Conservation (phyloP, 352 stramenopile species). For the Phytophthora foliorum region DNA sequence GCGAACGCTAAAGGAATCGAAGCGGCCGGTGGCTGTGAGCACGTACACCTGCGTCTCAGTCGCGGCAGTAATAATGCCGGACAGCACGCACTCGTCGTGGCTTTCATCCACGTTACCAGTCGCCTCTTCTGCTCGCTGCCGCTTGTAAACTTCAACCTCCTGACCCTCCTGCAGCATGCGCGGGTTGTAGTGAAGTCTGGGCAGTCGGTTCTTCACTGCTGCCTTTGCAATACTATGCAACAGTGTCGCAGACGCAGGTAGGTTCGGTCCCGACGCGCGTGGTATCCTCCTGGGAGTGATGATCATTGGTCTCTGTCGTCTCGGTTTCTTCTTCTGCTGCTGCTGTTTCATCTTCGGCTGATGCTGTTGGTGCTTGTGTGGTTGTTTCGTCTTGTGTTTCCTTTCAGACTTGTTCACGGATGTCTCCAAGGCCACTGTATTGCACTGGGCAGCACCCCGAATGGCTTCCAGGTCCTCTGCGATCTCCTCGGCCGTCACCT, state of each 20-base stretch:
- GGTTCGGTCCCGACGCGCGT: conserved; percentile 17
- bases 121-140: conserved; percentile 7
- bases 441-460: conserved; percentile 21
- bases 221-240: neutral
- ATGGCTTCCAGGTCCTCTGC: conserved; percentile 55
- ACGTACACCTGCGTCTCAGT: conserved; percentile 62
- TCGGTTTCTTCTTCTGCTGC: conserved; percentile 28
- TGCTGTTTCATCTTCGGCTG: conserved; percentile 17
- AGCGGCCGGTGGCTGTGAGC: conserved; percentile 41
- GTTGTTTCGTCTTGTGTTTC: conserved; percentile 25
- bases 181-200: conserved; percentile 56
- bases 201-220: conserved; percentile 13
- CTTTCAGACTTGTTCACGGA: conserved; percentile 2
- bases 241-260: conserved; percentile 23
- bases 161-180: conserved; percentile 70
- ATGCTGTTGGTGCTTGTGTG: conserved; percentile 7
- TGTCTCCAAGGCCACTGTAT: neutral
- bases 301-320: conserved; percentile 31
- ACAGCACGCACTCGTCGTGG: conserved; percentile 36
- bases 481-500: conserved; percentile 43
- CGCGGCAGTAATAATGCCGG: conserved; percentile 60
- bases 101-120: conserved; percentile 12
- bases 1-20: conserved; percentile 51
- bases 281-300: conserved; percentile 34
- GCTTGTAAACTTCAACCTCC: conserved; percentile 53